Evolutionary conservation across 768 basidiomycete species (phyloP), one percentile per base, ranked within the genome.

Genomic region (Hygrophoropsis aurantiaca): DNA sequence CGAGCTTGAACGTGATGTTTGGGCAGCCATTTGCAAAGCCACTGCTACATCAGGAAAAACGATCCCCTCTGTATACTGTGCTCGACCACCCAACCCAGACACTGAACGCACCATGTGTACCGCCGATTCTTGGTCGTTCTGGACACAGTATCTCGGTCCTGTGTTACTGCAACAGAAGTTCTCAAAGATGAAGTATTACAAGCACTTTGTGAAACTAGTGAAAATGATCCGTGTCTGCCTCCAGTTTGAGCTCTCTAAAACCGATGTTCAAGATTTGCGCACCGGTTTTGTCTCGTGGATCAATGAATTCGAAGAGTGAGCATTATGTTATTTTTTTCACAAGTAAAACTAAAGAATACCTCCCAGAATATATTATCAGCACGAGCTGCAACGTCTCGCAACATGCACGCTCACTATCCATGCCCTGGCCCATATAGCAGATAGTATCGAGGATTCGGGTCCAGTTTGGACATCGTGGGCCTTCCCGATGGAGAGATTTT

Each of bases 191-290:
- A 43, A 43, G 3, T 77, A 75, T 51, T 78, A 71, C 49, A 49
- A 63, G 0, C 75, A 79, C 49, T 75, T 77, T 47, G 40, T 75
- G 5, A 18, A 58, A 2, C 67, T 79, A 9, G 67, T 74, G n/a
- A 33, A 51, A 3, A 63, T 77, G 3, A 52, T 77, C 38, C 60
- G 65, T 37, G 49, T 47, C 0, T 71, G 67, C 48, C 61, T 78
- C 5, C 59, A 73, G 37, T 72, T 66, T 23, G 64, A 69, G 44
- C 54, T 70, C n/a, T 52, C 58, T 0, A 23, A 34, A 13, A 49
- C 44, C 0, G 64, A 72, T 40, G 46, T 74, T 19, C 40, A 51
- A 2, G 19, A 71, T 69, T 0, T n/a, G n/a, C n/a, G n/a, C n/a
- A n/a, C n/a, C n/a, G n/a, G n/a, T n/a, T 70, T 74, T 48, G 37